phyloP scores from a whole-genome alignment of 2,329 filamentous ascomycete genomes.

The Paraphaeosphaeria minitans region DNA sequence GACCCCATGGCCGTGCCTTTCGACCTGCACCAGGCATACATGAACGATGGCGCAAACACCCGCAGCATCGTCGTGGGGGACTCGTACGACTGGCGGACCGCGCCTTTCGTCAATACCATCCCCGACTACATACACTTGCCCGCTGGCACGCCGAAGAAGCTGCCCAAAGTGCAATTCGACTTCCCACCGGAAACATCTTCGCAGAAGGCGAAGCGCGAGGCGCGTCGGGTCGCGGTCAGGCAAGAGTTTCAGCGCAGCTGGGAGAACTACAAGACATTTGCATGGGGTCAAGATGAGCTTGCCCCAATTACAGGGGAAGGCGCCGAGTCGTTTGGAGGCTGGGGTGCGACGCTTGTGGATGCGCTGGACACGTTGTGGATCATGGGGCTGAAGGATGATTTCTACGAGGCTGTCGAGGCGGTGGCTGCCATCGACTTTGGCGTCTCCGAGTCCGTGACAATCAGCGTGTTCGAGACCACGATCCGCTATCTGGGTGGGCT shows the following conservation, averaged over 20 bases:
- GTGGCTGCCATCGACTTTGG: conserved; percentile 53
- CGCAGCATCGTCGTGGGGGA: conserved; percentile 24
- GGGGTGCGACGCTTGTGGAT: conserved; percentile 55
- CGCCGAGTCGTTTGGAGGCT: conserved; percentile 53
- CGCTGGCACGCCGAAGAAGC: conserved; percentile 38
- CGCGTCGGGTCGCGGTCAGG: conserved; percentile 46
- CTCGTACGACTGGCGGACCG: conserved; percentile 49
- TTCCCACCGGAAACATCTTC: conserved; percentile 44
- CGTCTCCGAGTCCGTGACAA: conserved; percentile 42
- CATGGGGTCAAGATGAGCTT: conserved; percentile 56
- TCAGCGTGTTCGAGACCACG: conserved; percentile 60
- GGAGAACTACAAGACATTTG: conserved; percentile 50
- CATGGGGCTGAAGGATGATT: conserved; percentile 55
- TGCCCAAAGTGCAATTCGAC: conserved; percentile 50
- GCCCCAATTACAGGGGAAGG: conserved; percentile 47
- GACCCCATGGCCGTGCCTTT: conserved; percentile 39
- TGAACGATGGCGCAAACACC: conserved; percentile 33
- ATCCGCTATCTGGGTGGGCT: conserved; percentile 50
- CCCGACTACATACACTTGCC: conserved; percentile 46
- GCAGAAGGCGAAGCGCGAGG: conserved; percentile 34
- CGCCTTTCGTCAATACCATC: conserved; percentile 48
- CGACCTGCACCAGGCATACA: conserved; percentile 34
- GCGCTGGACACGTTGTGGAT: conserved; percentile 56
- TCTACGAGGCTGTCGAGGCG: conserved; percentile 53
- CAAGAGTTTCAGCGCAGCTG: conserved; percentile 51